Evolutionary conservation across 331 rosid species (phyloP).

Genomic region (Cydonia oblonga): DNA sequence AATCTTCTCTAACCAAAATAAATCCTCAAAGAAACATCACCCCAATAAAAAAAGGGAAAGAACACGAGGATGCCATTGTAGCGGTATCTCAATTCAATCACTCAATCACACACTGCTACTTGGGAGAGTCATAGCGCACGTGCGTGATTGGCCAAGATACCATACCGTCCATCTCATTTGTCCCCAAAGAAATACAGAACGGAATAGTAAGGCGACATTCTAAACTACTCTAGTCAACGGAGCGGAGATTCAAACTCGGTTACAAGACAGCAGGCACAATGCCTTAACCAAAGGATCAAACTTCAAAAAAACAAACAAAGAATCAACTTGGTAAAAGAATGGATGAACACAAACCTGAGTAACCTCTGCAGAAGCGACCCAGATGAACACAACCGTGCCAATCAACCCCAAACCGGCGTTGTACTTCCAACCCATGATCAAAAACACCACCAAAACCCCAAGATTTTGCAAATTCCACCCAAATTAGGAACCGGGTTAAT

Average conservation of each 20-base stretch:
- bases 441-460: background rate
- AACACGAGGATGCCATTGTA: background rate
- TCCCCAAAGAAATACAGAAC: background rate
- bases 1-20: background rate
- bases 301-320: background rate
- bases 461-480: background rate
- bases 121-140: background rate
- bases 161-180: background rate
- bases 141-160: background rate
- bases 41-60: background rate
- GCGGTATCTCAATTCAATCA: background rate
- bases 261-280: background rate
- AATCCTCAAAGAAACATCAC: background rate
- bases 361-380: conserved; percentile 67
- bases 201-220: background rate
- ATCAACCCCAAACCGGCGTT: conserved; percentile 50
- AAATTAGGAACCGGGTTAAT: background rate
- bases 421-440: conserved; percentile 53
- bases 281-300: no score
- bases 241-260: background rate
- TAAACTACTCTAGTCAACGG: background rate
- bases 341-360: conserved; percentile 45
- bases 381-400: conserved; percentile 44
- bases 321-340: background rate
- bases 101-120: background rate